These are phyloP conservation scores for Bromus sterilis DNA, from an alignment of 176 grass and related monocot species.

Conservation along the genomic window DNA sequence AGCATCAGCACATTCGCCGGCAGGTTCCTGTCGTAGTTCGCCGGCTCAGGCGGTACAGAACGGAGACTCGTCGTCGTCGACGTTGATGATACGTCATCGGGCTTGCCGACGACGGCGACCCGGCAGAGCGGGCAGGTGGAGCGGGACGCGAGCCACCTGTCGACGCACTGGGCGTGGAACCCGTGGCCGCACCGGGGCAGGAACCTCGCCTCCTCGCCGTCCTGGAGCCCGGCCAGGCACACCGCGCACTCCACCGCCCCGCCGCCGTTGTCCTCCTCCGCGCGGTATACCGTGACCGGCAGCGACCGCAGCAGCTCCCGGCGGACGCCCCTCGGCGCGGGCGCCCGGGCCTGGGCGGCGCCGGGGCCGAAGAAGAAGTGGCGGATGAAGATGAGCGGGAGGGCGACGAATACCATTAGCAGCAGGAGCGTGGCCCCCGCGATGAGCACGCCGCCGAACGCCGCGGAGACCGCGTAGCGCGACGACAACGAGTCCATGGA, in stretches of 20 bases:
- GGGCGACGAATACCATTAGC: background rate
- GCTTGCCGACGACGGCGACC: conserved; percentile 32
- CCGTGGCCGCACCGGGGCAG: conserved; percentile 45
- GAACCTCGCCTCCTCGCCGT: conserved; percentile 37
- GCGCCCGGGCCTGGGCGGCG: background rate
- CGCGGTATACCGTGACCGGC: conserved; percentile 21
- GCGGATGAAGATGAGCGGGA: background rate
- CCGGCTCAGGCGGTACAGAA: conserved; percentile 35
- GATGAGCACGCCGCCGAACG: background rate
- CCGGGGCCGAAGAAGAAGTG: background rate
- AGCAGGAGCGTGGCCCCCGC: background rate
- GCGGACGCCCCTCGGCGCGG: background rate
- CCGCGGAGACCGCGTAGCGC: background rate
- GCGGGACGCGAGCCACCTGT: conserved; percentile 34
- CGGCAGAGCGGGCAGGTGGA: conserved; percentile 59
- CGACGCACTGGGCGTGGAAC: conserved; percentile 60
- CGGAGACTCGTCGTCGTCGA: conserved; percentile 4
- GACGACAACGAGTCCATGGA: background rate
- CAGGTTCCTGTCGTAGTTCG: conserved; percentile 34
- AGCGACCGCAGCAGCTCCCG: conserved; percentile 33
- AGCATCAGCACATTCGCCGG: conserved; percentile 45
- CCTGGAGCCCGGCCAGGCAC: conserved; percentile 58
- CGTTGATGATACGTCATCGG: background rate
- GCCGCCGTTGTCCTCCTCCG: background rate
- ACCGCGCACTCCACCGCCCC: conserved; percentile 44